phyloP scores from a whole-genome alignment of 805 yeast species.

The Scheffersomyces amazonensis region DNA sequence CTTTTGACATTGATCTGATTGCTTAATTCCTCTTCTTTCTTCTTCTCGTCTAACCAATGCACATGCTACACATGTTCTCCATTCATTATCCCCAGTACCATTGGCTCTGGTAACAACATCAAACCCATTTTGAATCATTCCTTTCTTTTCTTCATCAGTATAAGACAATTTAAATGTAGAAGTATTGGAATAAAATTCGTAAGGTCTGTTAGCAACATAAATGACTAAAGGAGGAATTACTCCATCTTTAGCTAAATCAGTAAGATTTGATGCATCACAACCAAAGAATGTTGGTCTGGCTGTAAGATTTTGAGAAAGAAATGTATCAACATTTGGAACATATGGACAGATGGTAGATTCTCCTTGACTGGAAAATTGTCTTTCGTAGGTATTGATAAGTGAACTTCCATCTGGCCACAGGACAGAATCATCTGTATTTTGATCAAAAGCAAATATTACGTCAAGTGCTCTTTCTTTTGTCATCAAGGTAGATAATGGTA shows the following conservation, averaged over 20 bases:
- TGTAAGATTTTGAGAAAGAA: slow-evolving; percentile 29
- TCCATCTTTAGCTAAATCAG: slow-evolving; percentile 33
- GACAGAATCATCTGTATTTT: slow-evolving; percentile 21
- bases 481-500: slow-evolving; percentile 32
- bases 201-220: slow-evolving; percentile 38
- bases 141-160: slow-evolving; percentile 33
- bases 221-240: slow-evolving; percentile 37
- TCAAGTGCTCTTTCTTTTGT: slow-evolving; percentile 34
- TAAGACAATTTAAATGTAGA: slow-evolving; percentile 31
- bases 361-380: slow-evolving; percentile 34
- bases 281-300: slow-evolving; percentile 43
- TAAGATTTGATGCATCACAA: slow-evolving; percentile 35
- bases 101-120: slow-evolving; percentile 31
- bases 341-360: slow-evolving; percentile 30
- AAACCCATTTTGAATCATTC: slow-evolving; percentile 35
- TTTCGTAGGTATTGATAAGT: slow-evolving; percentile 27
- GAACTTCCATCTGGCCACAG: slow-evolving; percentile 36
- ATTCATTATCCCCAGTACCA: slow-evolving; percentile 32
- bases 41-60: slow-evolving; percentile 39
- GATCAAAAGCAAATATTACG: slow-evolving; percentile 37
- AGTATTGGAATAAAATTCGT: slow-evolving; percentile 28
- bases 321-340: slow-evolving; percentile 33
- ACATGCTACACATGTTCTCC: slow-evolving; percentile 40
- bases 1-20: slow-evolving; percentile 31
- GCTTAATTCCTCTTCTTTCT: slow-evolving; percentile 36